Percentiles rank a stretch among this genome's conserved stretches.
These are phyloP conservation scores for Penicillium glabrum DNA, from an alignment of 2,329 filamentous ascomycete genomes.

Conservation along the genomic window DNA sequence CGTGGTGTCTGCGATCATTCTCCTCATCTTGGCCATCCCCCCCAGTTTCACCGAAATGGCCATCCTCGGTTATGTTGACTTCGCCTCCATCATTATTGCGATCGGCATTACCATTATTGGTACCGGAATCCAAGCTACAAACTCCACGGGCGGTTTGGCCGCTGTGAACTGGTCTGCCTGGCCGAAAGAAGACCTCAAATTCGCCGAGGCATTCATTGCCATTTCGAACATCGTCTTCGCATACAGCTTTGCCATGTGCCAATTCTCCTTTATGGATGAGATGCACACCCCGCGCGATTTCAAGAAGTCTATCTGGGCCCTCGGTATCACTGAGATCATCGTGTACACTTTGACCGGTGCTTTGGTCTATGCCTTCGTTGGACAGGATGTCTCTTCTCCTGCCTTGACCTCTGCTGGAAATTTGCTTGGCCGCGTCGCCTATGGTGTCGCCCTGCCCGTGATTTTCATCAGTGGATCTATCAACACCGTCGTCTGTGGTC, in stretches of 20 bases:
- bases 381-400: constrained; percentile 3
- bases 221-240: constrained; percentile 10
- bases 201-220: constrained; percentile 7
- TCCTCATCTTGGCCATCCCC: constrained; percentile 3
- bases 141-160: not conserved
- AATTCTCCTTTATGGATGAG: constrained; percentile 9
- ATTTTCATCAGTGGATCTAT: constrained; percentile 11
- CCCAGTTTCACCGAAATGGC: constrained; percentile 9
- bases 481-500: constrained; percentile 10
- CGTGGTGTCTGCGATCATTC: constrained; percentile 9
- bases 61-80: constrained; percentile 9
- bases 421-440: constrained; percentile 2
- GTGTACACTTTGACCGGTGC: constrained; percentile 12
- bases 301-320: constrained; percentile 8
- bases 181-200: constrained; percentile 3
- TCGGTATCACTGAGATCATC: constrained; percentile 8
- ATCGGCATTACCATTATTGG: constrained; percentile 11
- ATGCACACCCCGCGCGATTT: constrained; percentile 8
- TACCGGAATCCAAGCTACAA: constrained; percentile 1
- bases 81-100: constrained; percentile 7
- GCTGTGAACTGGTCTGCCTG: constrained; percentile 7
- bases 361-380: constrained; percentile 9
- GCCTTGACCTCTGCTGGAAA: constrained; percentile 10
- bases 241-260: constrained; percentile 11
- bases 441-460: constrained; percentile 3